These are phyloP conservation scores for Trichoderma guizhouense DNA, from an alignment of 2,329 filamentous ascomycete species.

Conservation along the genomic window DNA sequence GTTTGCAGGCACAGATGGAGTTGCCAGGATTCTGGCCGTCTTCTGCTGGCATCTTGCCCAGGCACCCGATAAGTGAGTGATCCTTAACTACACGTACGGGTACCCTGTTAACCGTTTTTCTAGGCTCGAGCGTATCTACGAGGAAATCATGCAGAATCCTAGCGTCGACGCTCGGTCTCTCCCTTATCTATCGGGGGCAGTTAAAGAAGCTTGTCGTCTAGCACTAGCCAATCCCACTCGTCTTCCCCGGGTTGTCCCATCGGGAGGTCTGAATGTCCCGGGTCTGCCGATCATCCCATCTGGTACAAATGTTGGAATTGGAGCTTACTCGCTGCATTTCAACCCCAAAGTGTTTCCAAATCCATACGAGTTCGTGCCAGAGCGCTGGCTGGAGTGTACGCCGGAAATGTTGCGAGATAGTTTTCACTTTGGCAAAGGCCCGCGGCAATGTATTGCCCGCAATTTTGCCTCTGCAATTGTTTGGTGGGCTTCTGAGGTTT, in stretches of 20 bases:
- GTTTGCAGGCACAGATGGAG: neutral
- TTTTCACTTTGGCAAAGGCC: neutral
- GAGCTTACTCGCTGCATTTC: neutral
- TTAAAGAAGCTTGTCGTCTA: neutral
- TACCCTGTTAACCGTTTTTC: too few species aligned
- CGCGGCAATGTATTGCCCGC: neutral
- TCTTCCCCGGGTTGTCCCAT: neutral
- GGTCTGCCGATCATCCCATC: neutral
- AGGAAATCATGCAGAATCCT: neutral
- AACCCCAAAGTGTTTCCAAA: neutral
- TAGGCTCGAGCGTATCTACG: neutral
- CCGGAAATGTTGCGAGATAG: neutral
- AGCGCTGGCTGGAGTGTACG: neutral
- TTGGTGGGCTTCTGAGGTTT: neutral
- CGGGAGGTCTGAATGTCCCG: neutral
- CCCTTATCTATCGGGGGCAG: neutral
- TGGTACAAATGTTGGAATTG: neutral
- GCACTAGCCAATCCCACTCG: neutral
- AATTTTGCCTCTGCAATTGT: neutral
- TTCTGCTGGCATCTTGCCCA: neutral
- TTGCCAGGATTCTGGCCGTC: neutral
- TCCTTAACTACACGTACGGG: too few species aligned
- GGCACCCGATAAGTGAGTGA: neutral
- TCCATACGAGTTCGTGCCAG: neutral
- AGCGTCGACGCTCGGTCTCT: neutral